A percentile compares a stretch with the other conserved stretches of the same genome.
phyloP scores from a whole-genome alignment of 352 stramenopile species.

The Globisporangium irregulare region DNA sequence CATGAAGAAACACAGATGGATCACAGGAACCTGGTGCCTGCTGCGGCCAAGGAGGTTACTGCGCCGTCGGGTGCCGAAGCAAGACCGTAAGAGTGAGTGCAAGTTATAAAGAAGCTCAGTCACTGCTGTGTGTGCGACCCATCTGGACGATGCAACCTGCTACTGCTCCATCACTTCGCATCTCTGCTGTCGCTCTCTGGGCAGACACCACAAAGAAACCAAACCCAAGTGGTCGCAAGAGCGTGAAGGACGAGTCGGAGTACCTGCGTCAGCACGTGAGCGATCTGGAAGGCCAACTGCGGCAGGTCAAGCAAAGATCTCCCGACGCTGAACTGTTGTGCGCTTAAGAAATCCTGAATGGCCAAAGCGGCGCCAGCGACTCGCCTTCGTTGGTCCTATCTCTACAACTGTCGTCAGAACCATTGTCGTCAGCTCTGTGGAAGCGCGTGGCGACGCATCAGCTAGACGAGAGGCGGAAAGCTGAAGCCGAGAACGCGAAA shows the following conservation, averaged over 20 bases:
- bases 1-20: background rate
- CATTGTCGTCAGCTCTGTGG: background rate
- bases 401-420: too few relatives aligned
- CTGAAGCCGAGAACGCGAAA: background rate
- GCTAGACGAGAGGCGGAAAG: background rate
- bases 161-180: background rate
- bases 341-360: too few relatives aligned
- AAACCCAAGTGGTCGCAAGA: background rate
- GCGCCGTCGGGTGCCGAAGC: background rate
- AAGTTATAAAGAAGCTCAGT: too few relatives aligned
- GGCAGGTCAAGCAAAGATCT: background rate
- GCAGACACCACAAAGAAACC: background rate
- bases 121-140: background rate
- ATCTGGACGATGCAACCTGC: background rate
- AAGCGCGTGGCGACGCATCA: constrained; percentile 3
- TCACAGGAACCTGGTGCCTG: background rate
- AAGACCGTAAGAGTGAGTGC: background rate
- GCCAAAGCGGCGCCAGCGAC: too few relatives aligned
- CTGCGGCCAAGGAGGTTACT: background rate
- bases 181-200: background rate
- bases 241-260: constrained; percentile 7
- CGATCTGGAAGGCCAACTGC: constrained; percentile 6
- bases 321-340: too few relatives aligned
- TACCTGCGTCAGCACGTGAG: constrained; percentile 7
- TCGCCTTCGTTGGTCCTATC: background rate